Conservation (phyloP, 2,329 filamentous ascomycete genomes). For the Penicillium sp. region DNA sequence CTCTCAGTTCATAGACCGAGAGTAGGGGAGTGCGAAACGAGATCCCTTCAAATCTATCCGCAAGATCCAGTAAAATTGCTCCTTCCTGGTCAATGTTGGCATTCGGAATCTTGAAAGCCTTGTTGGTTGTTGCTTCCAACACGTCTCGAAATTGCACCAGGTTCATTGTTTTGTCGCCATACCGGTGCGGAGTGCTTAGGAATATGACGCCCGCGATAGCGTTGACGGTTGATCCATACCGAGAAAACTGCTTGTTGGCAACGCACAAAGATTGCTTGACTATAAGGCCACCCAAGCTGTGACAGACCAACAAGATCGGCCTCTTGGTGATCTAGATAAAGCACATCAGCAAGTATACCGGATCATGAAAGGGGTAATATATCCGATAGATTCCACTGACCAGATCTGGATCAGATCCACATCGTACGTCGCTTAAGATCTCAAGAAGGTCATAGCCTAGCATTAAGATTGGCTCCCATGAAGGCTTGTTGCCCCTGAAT, state of each 20-base stretch:
- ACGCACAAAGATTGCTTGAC: slow-evolving; percentile 1
- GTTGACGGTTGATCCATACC: background rate
- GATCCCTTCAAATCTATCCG: background rate
- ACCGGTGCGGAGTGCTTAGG: background rate
- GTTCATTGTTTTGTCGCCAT: background rate
- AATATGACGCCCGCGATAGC: background rate
- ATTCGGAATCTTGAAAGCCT: slow-evolving; percentile 1
- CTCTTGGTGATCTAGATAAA: background rate
- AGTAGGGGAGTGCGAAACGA: background rate
- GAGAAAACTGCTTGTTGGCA: background rate
- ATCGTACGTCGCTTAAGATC: background rate
- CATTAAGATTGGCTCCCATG: background rate
- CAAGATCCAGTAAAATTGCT: background rate
- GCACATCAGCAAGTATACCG: background rate
- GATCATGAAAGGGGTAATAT: background rate
- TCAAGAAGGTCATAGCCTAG: background rate
- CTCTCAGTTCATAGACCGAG: background rate
- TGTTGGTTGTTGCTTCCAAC: background rate
- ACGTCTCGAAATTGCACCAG: background rate
- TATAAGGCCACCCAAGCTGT: slow-evolving; percentile 1
- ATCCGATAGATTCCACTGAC: background rate
- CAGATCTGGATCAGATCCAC: background rate
- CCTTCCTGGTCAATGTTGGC: background rate
- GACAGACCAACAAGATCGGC: background rate
- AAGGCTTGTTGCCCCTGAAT: background rate